These are phyloP conservation scores for Pholiota conissans DNA, from an alignment of 768 basidiomycete genomes.

Conservation along the genomic window DNA sequence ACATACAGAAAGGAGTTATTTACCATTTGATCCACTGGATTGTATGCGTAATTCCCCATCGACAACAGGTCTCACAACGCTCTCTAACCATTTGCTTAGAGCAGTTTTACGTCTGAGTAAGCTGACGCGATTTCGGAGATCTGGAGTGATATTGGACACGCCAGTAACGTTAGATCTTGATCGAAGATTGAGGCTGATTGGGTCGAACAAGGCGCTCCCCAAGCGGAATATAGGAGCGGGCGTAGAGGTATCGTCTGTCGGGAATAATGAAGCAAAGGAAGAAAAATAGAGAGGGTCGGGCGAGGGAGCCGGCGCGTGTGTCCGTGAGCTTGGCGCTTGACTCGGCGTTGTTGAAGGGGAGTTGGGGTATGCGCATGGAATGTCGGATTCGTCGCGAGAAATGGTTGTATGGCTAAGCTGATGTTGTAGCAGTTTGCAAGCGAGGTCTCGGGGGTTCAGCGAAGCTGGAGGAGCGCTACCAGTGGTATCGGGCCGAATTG, in stretches of 20 bases:
- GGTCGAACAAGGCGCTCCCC: constrained; percentile 86
- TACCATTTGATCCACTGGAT: constrained; percentile 30
- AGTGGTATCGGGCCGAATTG: constrained; percentile 17
- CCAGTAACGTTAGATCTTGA: constrained; percentile 15
- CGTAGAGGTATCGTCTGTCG: constrained; percentile 65
- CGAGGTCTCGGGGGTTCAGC: constrained; percentile 35
- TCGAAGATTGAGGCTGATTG: constrained; percentile 63
- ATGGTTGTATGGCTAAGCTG: constrained; percentile 77
- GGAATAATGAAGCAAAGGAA: constrained; percentile 74
- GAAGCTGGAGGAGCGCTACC: constrained; percentile 4
- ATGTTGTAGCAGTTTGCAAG: constrained; percentile 69
- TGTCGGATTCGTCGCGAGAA: constrained; percentile 62
- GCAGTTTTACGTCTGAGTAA: constrained; percentile 74
- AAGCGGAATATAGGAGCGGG: constrained; percentile 88
- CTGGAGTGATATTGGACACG: constrained; percentile 46
- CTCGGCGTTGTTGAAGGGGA: constrained; percentile 26
- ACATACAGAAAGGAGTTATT: background rate
- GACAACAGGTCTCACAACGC: constrained; percentile 65
- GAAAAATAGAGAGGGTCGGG: constrained; percentile 66
- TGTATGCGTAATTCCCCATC: constrained; percentile 61
- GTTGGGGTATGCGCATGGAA: constrained; percentile 70
- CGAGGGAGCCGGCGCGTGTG: constrained; percentile 24
- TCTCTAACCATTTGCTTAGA: constrained; percentile 83
- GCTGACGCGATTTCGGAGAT: constrained; percentile 60
- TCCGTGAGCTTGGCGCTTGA: constrained; percentile 9